phyloP scores from a whole-genome alignment of 208 protist genomes.

The Leishmania tarentolae region DNA sequence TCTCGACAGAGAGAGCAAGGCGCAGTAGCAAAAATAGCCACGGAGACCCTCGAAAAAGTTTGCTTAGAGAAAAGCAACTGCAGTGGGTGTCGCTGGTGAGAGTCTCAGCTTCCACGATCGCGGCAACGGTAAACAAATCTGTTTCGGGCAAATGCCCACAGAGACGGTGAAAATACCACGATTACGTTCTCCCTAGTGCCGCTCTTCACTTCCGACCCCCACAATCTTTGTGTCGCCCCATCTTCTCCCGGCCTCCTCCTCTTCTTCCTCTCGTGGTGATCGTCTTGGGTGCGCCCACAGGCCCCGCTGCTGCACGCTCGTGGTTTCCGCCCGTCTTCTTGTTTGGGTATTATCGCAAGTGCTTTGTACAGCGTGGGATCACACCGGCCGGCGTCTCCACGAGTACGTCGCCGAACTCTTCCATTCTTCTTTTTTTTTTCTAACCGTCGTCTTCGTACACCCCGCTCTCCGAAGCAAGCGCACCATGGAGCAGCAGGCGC shows the following conservation, averaged over 20 bases:
- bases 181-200: neutral
- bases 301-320: neutral
- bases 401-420: neutral
- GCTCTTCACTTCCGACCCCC: neutral
- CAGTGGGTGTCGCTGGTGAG: neutral
- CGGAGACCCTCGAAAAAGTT: neutral
- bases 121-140: neutral
- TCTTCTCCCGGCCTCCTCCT: neutral
- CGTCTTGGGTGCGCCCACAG: neutral
- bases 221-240: neutral
- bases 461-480: neutral
- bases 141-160: neutral
- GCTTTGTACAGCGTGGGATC: neutral
- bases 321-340: neutral
- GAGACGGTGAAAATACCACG: neutral
- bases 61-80: neutral
- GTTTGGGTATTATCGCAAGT: neutral
- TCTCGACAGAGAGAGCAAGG: neutral
- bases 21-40: neutral
- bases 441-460: neutral
- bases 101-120: neutral
- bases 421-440: neutral
- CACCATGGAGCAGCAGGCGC: slow-evolving; percentile 9
- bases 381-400: neutral
- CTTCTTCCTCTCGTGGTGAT: neutral